Evolutionary conservation across 1,139 yeast genomes (phyloP), one percentile per base, ranked within the genome.

Genomic region (Sugiyamaella pinicola): DNA sequence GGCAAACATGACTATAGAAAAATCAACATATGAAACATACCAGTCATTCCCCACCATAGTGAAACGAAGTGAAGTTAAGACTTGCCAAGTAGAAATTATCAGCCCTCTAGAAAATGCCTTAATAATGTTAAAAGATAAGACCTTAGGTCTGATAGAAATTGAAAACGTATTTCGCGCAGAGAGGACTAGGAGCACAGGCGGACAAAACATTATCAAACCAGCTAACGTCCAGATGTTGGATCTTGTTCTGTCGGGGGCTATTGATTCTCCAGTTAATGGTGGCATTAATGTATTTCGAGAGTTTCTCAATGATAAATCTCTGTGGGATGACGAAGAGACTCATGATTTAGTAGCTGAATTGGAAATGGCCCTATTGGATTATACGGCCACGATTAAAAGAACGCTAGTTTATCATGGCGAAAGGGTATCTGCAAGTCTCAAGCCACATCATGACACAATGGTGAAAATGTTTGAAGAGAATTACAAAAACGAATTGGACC

Each of bases 181-280:
- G 13, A 9, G 19, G 24, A 19, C 26, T 8, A 37, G 49, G 12
- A n/a, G 35, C 19, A 12, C 34, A 10, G 37, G 24, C 9, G 37
- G 41, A 13, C 24, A 29, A 10, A 21, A 8, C 13, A 21, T 39
- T 28, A 17, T 46, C 15, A 24, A 21, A 7, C 49, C 38, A 13
- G 49, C 49, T 17, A 29, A 46, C 28, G 43, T 35, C 15, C 49
- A 46, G 22, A 46, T 46, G 49, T 15, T 89, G 55, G 86, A 93
- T 9, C 78, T 96, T 70, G 84, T 83, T 61, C 74, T 89, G 51
- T 81, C 93, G 0, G 96, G 96, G 46, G 87, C 96, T 0, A 93
- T 89, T 54, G 96, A 89, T 66, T 83, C 96, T 0, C 96, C 96
- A 4, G 95, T 89, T 9, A 89, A 89, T 68, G 96, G 96, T 35